Base-by-base conservation (phyloP, 1,284 basidiomycete species). In the Blastosporella zonata region DNA sequence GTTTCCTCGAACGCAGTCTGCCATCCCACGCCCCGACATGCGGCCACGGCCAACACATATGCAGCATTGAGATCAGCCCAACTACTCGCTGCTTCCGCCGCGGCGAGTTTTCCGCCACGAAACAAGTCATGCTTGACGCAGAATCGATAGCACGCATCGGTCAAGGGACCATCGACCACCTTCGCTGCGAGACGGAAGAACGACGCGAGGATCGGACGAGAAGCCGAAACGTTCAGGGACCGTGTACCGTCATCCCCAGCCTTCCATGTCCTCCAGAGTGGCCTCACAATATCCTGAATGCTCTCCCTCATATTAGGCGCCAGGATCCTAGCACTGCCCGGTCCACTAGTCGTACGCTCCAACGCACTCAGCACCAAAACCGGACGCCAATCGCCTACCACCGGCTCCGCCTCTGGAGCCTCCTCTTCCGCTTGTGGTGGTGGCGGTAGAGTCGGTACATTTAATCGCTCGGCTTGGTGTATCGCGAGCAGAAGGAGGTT, bases 121-220 rank as follows among this genome's bases (percentile, higher is more conserved):
- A 58, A 68, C 22, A 70, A 46, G 18, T 34, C 49, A 17, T 59
- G 58, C 15, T 41, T 38, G 13, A 53, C 27, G 49, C 61, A 63
- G 35, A 62, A 64, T 3, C 55, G 57, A 25, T 50, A 49, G 41
- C 65, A 67, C 4, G 44, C 62, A n/a, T 67, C 59, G 9, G 70
- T 59, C 10, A 83, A 58, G 1, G 59, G 45, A 2, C 46, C 55
- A 48, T 82, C 73, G 10, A 57, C 54, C 7, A 69, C 60, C 13
- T 60, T 54, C 13, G 67, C 67, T 3, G 75, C 71, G 15, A 82
- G 57, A 36, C 66, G 71, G 35, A 83, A 59, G 58, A 83, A 79
- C 2, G 74, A 67, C 1, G 69, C 63, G 3, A 69, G 58, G 20
- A 81, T 63, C 7, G 67, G 64, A 18, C 70, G 68, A 23, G 62